Base-by-base conservation (phyloP, 345 rosid species). In the Conringia planisiliqua region DNA sequence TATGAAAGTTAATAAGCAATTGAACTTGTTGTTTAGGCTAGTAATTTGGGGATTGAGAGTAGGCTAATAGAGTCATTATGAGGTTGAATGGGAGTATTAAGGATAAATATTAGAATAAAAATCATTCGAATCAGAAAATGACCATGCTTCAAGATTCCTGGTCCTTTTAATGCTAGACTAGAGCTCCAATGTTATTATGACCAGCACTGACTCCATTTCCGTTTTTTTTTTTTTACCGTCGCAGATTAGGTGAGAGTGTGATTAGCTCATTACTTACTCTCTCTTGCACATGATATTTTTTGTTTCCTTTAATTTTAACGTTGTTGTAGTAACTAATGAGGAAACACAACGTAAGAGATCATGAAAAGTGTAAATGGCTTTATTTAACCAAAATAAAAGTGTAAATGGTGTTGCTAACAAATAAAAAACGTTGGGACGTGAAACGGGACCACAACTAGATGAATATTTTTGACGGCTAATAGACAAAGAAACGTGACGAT, bases 21-120 rank as follows among this genome's bases (percentile, higher is more conserved):
- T 32, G 35, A 35, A 66, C 14, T 33, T 24, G 13, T 8, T 40
- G 0, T 13, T 29, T 55, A 39, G 46, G 75, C 76, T 63, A 70
- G 71, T 76, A 26, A 16, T 58, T 62, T 77, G 16, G 80, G 80
- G 76, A 70, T 77, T 70, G 76, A 56, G 71, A 64, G 80, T 77
- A 77, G 80, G 80, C 71, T 70, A 63, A 77, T 77, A 77, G 80
- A 39, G 66, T 70, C 66, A 77, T 77, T 55, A 70, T 77, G 67
- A 77, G 46, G 44, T 29, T 46, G 22, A 18, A 50, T 50, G 62
- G 26, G 40, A 11, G 10, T 27, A 7, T 29, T 55, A 7, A n/a
- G 35, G 18, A 35, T 39, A 1, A 54, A 1, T 16, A 16, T n/a
- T 55, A 33, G 12, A 44, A 24, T 22, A 55, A 1, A 24, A 26